These are phyloP conservation scores for Penicillium vulpinum DNA, from an alignment of 2,329 filamentous ascomycete genomes.

Conservation along the genomic window DNA sequence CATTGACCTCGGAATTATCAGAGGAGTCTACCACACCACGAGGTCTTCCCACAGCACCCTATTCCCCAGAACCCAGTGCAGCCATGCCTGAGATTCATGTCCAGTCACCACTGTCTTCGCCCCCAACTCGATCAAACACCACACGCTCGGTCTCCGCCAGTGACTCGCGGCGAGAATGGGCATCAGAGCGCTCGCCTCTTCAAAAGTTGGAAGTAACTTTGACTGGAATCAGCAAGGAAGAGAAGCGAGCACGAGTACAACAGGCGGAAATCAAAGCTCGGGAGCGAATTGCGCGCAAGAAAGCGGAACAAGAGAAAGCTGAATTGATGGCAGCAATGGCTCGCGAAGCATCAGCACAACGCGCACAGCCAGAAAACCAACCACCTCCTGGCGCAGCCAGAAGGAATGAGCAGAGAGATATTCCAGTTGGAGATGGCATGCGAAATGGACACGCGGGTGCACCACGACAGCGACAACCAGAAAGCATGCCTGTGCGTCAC, in stretches of 20 bases:
- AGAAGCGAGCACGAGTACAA: constrained; percentile 81
- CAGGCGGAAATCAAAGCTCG: constrained; percentile 75
- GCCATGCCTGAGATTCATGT: constrained; percentile 17
- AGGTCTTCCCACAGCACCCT: constrained; percentile 14
- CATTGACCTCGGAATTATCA: neutral
- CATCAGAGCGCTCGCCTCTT: constrained; percentile 82
- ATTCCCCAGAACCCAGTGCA: constrained; percentile 3
- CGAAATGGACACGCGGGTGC: neutral
- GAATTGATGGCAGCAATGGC: constrained; percentile 4
- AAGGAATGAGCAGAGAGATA: constrained; percentile 3
- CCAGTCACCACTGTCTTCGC: constrained; percentile 15
- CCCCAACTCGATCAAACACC: constrained; percentile 35
- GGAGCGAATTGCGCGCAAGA: constrained; percentile 50
- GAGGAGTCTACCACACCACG: constrained; percentile 23
- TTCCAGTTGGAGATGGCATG: neutral
- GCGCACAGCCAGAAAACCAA: constrained; percentile 9
- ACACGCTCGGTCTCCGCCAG: constrained; percentile 31
- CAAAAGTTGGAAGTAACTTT: constrained; percentile 91
- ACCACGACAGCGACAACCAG: constrained; percentile 12
- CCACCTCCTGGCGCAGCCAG: neutral
- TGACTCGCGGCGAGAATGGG: constrained; percentile 54
- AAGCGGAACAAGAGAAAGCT: constrained; percentile 24
- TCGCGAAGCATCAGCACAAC: constrained; percentile 9
- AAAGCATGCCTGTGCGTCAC: constrained; percentile 18
- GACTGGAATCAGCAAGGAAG: constrained; percentile 91